Conservation (phyloP, 805 yeast genomes). For the Candida cerambycidarum region DNA sequence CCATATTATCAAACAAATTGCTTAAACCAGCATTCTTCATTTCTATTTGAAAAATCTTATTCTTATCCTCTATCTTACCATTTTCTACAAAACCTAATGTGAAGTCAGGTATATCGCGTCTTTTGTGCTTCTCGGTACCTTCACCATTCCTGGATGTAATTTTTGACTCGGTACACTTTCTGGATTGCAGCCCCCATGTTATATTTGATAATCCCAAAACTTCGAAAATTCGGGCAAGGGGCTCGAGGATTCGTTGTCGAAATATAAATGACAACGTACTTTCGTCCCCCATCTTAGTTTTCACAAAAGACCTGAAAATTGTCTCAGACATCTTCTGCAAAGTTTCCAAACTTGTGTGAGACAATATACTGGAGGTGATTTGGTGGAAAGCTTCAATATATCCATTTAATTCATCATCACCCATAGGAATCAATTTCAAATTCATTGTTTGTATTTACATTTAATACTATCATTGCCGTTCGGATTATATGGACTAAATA, state of each 20-base stretch:
- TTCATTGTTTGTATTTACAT: not conserved
- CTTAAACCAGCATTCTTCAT: not conserved
- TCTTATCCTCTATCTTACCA: not conserved
- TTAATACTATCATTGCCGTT: not conserved
- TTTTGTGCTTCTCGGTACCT: conserved; percentile 1
- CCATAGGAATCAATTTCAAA: conserved; percentile 2
- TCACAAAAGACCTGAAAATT: not conserved
- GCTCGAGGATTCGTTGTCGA: not conserved
- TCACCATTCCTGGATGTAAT: not conserved
- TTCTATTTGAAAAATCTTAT: conserved; percentile 1
- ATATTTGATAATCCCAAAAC: conserved; percentile 1
- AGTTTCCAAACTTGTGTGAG: conserved; percentile 2
- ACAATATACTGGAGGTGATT: conserved; percentile 2
- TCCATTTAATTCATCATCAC: conserved; percentile 2
- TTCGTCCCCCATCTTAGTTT: not conserved
- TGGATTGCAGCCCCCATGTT: not conserved
- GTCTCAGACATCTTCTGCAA: not conserved
- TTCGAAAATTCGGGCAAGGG: not conserved
- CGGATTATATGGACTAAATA: not conserved
- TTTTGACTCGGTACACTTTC: not conserved
- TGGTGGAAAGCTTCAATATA: conserved; percentile 1
- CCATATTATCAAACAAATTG: not conserved
- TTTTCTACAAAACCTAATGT: not conserved
- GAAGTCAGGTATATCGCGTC: not conserved
- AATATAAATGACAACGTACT: not conserved